phyloP scores from a whole-genome alignment of 1,139 yeast genomes.

The Yamadazyma jaroonii region DNA sequence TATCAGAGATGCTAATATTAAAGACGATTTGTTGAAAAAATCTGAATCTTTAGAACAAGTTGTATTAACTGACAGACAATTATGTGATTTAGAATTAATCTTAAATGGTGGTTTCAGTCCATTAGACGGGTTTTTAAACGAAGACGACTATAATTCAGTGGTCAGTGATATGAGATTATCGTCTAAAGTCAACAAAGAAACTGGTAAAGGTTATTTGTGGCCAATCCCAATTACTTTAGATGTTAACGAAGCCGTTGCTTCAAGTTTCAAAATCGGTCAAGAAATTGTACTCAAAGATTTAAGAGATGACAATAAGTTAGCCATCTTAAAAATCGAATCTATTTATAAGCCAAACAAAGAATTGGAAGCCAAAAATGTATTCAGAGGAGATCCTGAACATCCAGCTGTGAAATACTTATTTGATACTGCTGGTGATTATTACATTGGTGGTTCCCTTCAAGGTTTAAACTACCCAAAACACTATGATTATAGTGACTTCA shows the following conservation, averaged over 20 bases:
- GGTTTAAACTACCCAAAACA: constrained; percentile 84
- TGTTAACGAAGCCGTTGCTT: constrained; percentile 55
- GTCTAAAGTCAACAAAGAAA: constrained; percentile 32
- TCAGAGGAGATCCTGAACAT: constrained; percentile 96
- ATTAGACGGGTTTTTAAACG: constrained; percentile 76
- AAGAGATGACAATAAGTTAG: constrained; percentile 78
- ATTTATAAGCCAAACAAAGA: constrained; percentile 79
- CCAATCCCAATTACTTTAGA: constrained; percentile 92
- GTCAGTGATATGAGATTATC: constrained; percentile 74
- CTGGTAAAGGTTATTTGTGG: constrained; percentile 72
- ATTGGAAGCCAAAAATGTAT: constrained; percentile 78
- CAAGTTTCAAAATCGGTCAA: constrained; percentile 49
- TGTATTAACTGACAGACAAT: constrained; percentile 77
- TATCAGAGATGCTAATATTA: constrained; percentile 71
- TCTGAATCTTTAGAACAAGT: constrained; percentile 46
- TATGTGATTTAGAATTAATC: constrained; percentile 90
- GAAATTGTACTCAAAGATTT: constrained; percentile 76
- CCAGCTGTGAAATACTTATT: constrained; percentile 80
- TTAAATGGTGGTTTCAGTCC: constrained; percentile 96
- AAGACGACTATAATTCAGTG: constrained; percentile 78
- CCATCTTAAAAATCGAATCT: constrained; percentile 76
- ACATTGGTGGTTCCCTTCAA: constrained; percentile 84
- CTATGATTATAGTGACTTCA: constrained; percentile 82
- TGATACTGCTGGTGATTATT: constrained; percentile 76
- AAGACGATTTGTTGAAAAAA: constrained; percentile 56